Evolutionary conservation across 2,329 filamentous ascomycete genomes (phyloP), one percentile per base, ranked within the genome.

Genomic region (Trichoderma atrobrunneum): DNA sequence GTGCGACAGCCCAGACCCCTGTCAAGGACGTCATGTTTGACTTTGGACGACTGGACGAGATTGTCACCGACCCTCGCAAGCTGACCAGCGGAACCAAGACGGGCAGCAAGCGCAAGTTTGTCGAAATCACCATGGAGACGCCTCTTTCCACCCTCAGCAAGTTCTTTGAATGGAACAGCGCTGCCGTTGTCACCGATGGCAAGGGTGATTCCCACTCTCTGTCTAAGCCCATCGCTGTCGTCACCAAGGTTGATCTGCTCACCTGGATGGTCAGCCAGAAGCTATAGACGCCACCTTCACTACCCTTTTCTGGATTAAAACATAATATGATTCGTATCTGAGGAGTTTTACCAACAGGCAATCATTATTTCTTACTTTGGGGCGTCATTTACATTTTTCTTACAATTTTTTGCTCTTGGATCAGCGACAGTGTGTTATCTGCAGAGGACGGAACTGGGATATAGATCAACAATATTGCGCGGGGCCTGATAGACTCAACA

Each of bases 101-200:
- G 26, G 81, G 78, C 72, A 81, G 82, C 74, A 88, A 89, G 81
- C 87, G 91, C 72, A 90, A 92, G 79, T 99, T 97, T 82, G 92
- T 98, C 65, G 93, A 98, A 83, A 97, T 99, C 79, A 98, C 96
- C 7, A 86, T 92, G 80, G 93, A 98, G 76, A 99, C 96, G 1
- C 92, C 92, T 3, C 86, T 99, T 51, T 89, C 88, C 61, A 91
- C 92, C 59, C 87, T 99, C 69, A 95, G 94, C 85, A 91, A 93
- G 78, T 99, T 99, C 84, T 94, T 98, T 75, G 94, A 98, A 84
- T 98, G 96, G 94, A 98, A 99, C 83, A 96, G 93, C 76, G 95
- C 96, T 0, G 96, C 96, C 0, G 90, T 99, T 63, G 94, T 99
- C 3, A 99, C 95, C 0, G 95, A 98, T 81, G 87, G 89, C 76